These are phyloP conservation scores for Malassezia pachydermatis DNA, from an alignment of 1,284 basidiomycete genomes.

Conservation along the genomic window DNA sequence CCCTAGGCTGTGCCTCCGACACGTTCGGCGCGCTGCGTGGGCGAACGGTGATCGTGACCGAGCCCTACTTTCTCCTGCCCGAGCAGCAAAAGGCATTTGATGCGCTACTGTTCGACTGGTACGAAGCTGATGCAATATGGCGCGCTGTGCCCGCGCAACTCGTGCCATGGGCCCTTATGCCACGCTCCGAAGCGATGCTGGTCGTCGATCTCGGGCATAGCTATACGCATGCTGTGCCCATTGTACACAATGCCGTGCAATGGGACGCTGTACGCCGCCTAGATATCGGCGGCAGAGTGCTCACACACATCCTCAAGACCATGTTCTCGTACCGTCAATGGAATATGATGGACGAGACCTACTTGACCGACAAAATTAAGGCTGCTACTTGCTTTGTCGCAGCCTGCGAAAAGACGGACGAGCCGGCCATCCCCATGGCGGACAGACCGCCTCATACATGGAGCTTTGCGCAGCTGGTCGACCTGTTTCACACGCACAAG, in stretches of 20 bases:
- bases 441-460: slow-evolving; percentile 13
- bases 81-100: slow-evolving; percentile 83
- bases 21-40: slow-evolving; percentile 12
- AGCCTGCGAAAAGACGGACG: slow-evolving; percentile 9
- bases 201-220: slow-evolving; percentile 84
- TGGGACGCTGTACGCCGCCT: slow-evolving; percentile 77
- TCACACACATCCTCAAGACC: slow-evolving; percentile 89
- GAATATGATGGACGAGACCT: slow-evolving; percentile 95
- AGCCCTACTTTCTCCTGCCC: slow-evolving; percentile 83
- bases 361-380: slow-evolving; percentile 82
- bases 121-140: slow-evolving; percentile 74
- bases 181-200: slow-evolving; percentile 63
- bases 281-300: slow-evolving; percentile 81
- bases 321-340: slow-evolving; percentile 86
- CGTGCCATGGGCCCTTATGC: background rate
- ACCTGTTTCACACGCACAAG: slow-evolving; percentile 57
- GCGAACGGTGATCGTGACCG: slow-evolving; percentile 59
- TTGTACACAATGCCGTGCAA: slow-evolving; percentile 63
- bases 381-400: slow-evolving; percentile 73
- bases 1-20: slow-evolving; percentile 4
- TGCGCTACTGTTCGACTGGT: slow-evolving; percentile 89
- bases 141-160: slow-evolving; percentile 48
- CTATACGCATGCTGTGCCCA: slow-evolving; percentile 80
- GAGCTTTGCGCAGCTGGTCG: slow-evolving; percentile 50
- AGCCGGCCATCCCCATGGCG: background rate